Conservation (phyloP, 2,329 filamentous ascomycete genomes). For the Alternaria tenuissima region DNA sequence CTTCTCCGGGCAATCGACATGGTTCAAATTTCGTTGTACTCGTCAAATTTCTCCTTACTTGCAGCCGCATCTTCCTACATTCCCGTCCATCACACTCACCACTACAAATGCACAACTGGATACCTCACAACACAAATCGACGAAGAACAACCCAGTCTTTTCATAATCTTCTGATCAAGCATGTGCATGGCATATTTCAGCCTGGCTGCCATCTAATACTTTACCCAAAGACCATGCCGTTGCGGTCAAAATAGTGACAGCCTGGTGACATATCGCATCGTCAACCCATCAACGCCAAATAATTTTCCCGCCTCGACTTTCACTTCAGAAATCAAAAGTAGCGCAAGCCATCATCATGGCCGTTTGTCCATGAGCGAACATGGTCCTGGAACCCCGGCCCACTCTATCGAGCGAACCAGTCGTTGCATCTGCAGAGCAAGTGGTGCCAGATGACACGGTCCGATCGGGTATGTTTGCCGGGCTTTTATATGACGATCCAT, state of each 20-base stretch:
- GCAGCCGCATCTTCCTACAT: not conserved
- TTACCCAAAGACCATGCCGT: conserved; percentile 4
- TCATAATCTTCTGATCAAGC: not conserved
- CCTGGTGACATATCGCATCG: conserved; percentile 3
- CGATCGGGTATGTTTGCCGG: conserved; percentile 9
- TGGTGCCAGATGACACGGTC: conserved; percentile 5
- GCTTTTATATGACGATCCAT: conserved; percentile 11
- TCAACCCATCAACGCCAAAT: conserved; percentile 23
- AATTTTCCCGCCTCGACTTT: conserved; percentile 14
- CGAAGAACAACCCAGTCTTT: not conserved
- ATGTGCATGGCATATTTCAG: not conserved
- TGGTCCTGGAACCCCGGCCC: not conserved
- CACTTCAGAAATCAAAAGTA: not conserved
- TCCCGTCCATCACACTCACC: not conserved
- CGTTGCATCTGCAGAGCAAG: conserved; percentile 1
- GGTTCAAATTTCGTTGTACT: not conserved
- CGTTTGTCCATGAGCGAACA: not conserved
- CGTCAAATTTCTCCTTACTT: not conserved
- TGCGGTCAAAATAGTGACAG: conserved; percentile 3
- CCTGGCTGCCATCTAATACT: conserved; percentile 16
- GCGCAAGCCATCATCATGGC: conserved; percentile 1
- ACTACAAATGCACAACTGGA: conserved; percentile 1
- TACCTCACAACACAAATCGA: not conserved
- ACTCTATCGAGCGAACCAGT: conserved; percentile 9
- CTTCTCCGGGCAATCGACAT: not conserved